These are phyloP conservation scores for Solanum lycopersicoides DNA, from an alignment of 257 asterid species.

Conservation along the genomic window DNA sequence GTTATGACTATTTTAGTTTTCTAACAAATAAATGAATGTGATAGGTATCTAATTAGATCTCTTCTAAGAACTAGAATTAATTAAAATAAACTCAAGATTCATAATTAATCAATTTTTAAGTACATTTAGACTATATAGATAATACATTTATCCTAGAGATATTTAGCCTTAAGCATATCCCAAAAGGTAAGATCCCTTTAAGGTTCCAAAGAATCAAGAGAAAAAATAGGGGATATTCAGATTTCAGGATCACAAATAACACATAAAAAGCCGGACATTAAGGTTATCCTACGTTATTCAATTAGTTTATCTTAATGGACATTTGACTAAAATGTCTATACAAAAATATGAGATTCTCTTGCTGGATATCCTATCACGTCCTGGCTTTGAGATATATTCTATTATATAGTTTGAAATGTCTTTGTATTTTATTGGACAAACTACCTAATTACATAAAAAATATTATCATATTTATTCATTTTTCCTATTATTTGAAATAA, in stretches of 20 bases:
- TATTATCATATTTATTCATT: too few relatives aligned
- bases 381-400: not conserved
- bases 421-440: not conserved
- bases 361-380: not conserved
- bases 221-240: not conserved
- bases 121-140: not conserved
- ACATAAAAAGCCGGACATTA: not conserved
- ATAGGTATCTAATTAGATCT: not conserved
- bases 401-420: not conserved
- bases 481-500: too few relatives aligned
- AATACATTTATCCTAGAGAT: not conserved
- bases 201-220: slow-evolving; percentile 13
- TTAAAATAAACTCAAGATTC: not conserved
- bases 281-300: not conserved
- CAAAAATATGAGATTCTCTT: not conserved
- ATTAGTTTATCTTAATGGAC: not conserved
- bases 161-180: slow-evolving; percentile 6
- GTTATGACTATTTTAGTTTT: not conserved
- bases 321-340: not conserved
- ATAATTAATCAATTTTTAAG: not conserved
- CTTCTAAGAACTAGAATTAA: not conserved
- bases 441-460: too few relatives aligned
- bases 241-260: not conserved
- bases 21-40: not conserved
- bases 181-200: slow-evolving; percentile 32